A percentile compares a stretch with the other conserved stretches of the same genome.
phyloP scores from a whole-genome alignment of 257 asterid genomes.

The Solanum arcanum region DNA sequence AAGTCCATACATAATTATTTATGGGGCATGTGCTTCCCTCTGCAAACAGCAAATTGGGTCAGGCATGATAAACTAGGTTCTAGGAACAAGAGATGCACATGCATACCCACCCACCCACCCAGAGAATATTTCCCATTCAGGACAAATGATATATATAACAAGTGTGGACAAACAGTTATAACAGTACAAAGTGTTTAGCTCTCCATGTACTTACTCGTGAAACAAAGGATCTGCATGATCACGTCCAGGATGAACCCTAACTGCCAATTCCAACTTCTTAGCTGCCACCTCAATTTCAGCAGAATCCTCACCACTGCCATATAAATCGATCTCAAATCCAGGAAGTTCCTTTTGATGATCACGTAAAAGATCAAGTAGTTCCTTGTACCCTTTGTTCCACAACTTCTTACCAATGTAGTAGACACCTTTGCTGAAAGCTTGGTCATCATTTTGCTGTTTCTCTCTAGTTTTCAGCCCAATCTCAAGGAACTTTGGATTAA shows the following conservation, averaged over 20 bases:
- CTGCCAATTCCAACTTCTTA: conserved; percentile 44
- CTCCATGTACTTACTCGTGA: conserved; percentile 62
- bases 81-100: not conserved
- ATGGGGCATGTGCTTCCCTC: not conserved
- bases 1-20: not conserved
- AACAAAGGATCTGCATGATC: conserved; percentile 91
- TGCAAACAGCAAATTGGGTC: not conserved
- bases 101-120: not conserved
- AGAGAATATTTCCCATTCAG: not conserved
- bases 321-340: conserved; percentile 72
- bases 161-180: not conserved
- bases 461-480: conserved; percentile 66
- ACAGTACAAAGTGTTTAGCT: not conserved
- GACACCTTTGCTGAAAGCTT: conserved; percentile 70
- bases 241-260: conserved; percentile 80
- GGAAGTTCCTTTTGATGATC: conserved; percentile 70
- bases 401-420: conserved; percentile 95
- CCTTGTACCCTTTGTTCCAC: conserved; percentile 97
- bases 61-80: not conserved
- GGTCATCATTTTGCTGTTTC: conserved; percentile 37
- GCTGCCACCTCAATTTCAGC: conserved; percentile 63
- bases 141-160: not conserved
- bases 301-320: conserved; percentile 95
- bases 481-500: conserved; percentile 84
- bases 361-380: conserved; percentile 62